Percentiles rank a stretch among this genome's conserved stretches.
phyloP scores from a whole-genome alignment of 441 rosid genomes.

The Brassica balearica region DNA sequence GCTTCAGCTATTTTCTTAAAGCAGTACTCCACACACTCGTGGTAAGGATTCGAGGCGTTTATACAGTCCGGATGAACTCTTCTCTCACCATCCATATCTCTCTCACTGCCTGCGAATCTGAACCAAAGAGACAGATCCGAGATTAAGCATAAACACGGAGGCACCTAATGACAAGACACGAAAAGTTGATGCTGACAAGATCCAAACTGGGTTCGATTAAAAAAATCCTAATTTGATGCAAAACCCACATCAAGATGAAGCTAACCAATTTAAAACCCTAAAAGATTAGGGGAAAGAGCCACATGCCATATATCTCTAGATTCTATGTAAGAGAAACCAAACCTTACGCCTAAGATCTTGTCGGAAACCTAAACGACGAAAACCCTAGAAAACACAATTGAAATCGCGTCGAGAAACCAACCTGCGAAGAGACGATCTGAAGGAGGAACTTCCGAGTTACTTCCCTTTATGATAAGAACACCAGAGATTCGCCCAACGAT shows the following conservation, averaged over 20 bases:
- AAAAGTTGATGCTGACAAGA: background rate
- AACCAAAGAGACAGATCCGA: background rate
- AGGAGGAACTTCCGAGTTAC: background rate
- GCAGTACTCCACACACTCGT: conserved; percentile 71
- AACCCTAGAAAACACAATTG: background rate
- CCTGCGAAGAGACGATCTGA: background rate
- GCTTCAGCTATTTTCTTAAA: conserved; percentile 66
- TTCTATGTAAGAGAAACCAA: too few species aligned
- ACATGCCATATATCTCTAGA: too few species aligned
- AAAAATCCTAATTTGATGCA: background rate
- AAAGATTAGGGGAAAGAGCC: background rate
- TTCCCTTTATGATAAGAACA: background rate
- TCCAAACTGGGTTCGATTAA: background rate
- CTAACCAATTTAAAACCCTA: background rate
- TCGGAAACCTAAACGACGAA: background rate
- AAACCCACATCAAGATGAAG: conserved; percentile 6
- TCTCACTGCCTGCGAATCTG: conserved; percentile 1
- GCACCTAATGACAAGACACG: background rate
- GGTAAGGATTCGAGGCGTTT: conserved; percentile 65
- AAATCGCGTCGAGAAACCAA: background rate
- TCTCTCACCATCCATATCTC: conserved; percentile 54
- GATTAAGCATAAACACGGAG: background rate
- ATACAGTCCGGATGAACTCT: conserved; percentile 63
- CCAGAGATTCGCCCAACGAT: background rate
- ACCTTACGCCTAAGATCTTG: background rate